Percentiles rank a stretch among this genome's conserved stretches.
phyloP scores from a whole-genome alignment of 2,329 filamentous ascomycete genomes.

The Neobulgaria alba region DNA sequence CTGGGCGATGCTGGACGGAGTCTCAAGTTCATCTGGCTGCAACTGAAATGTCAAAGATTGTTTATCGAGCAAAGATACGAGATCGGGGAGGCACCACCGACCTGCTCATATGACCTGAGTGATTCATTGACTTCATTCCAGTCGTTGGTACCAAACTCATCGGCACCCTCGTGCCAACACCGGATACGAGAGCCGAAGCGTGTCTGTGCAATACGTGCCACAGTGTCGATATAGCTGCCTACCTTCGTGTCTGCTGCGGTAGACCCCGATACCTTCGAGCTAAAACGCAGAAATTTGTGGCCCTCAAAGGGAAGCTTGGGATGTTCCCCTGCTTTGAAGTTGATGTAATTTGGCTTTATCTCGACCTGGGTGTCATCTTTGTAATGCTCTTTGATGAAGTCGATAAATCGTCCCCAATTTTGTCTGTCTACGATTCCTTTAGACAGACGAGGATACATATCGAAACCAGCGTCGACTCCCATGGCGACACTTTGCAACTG shows the following conservation, averaged over 20 bases:
- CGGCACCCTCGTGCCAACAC: conserved; percentile 18
- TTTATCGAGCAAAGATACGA: too few species aligned
- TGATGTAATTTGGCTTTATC: conserved; percentile 23
- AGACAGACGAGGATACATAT: conserved; percentile 24
- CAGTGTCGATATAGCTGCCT: conserved; percentile 18
- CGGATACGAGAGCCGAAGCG: conserved; percentile 20
- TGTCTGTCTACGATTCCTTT: conserved; percentile 19
- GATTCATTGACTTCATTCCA: conserved; percentile 21
- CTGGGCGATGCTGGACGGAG: conserved; percentile 3
- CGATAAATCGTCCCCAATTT: conserved; percentile 21
- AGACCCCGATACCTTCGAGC: conserved; percentile 20
- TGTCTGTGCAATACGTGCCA: conserved; percentile 13
- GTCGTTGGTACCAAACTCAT: conserved; percentile 12
- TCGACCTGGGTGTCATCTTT: conserved; percentile 18
- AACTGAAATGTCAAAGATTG: conserved; percentile 1
- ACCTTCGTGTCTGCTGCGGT: conserved; percentile 9
- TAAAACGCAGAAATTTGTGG: conserved; percentile 27
- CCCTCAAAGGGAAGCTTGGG: conserved; percentile 23
- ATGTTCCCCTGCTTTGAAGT: conserved; percentile 24
- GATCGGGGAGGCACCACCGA: too few species aligned
- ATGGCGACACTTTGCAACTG: too few species aligned
- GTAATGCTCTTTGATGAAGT: conserved; percentile 18
- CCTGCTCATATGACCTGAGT: conserved; percentile 23
- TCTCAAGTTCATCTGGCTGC: conserved; percentile 6
- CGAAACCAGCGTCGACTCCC: conserved; percentile 24